These are phyloP conservation scores for Penicillium aurantiogriseum DNA, from an alignment of 2,329 filamentous ascomycete species.

Conservation along the genomic window DNA sequence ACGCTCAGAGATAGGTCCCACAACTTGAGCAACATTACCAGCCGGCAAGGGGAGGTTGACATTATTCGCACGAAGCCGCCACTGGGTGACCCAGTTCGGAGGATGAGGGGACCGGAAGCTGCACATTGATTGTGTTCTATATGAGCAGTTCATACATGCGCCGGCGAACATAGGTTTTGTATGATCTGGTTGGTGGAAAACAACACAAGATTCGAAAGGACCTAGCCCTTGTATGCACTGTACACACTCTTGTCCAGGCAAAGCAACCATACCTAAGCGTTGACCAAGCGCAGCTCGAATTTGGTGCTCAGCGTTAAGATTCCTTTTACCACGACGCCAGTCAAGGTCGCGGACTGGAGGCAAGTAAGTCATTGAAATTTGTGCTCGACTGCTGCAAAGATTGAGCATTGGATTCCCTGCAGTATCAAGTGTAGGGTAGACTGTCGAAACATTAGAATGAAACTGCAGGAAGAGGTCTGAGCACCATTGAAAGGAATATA, in stretches of 20 bases:
- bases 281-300: neutral
- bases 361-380: rapidly evolving
- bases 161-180: rapidly evolving
- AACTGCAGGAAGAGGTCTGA: neutral
- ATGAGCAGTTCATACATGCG: neutral
- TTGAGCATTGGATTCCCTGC: neutral
- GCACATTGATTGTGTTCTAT: neutral
- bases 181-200: too few species aligned
- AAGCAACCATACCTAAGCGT: neutral
- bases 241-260: neutral
- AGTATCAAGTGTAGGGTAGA: neutral
- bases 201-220: neutral
- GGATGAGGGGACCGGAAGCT: neutral
- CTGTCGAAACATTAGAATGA: neutral
- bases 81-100: neutral
- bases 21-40: neutral
- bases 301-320: rapidly evolving
- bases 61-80: neutral
- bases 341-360: neutral
- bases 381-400: neutral
- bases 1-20: neutral
- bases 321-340: rapidly evolving
- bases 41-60: neutral
- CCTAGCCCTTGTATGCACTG: rapidly evolving
- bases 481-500: too few species aligned